Base-by-base conservation (phyloP, 1,284 basidiomycete genomes). In the Apiotrichum laibachii region DNA sequence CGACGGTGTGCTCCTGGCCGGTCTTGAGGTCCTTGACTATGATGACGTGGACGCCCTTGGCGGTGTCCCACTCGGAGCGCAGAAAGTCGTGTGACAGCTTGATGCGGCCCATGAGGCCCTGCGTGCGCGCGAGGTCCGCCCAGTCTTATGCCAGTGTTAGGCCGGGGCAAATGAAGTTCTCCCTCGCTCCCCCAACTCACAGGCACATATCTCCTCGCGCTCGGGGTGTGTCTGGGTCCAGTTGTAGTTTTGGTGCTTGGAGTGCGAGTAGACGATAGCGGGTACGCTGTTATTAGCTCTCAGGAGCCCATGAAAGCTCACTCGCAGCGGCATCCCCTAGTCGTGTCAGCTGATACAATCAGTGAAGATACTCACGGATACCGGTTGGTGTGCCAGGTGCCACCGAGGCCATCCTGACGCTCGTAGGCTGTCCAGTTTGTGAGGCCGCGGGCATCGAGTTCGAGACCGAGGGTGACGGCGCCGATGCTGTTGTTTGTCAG, bases 251-350 rank as follows among this genome's bases (percentile, higher is more conserved):
- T 44, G 55, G 62, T 50, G 53, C 19, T 48, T 49, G 43, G 62
- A 63, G 56, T 63, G 62, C n/a, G 43, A 52, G 58, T 63, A 63
- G 46, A 56, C 57, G 12, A 60, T 53, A 26, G 58, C 62, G 7
- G 55, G 45, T 35, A 63, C 58, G 50, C 53, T 54, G 22, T n/a
- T 12, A 19, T 19, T 18, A 50, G 16, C 11, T 13, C 19, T 21
- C 34, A 53, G 18, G 21, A 12, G 3, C 5, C n/a, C 4, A 6
- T 19, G 3, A 0, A 2, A 12, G 43, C 42, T 53, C 48, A 57
- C 19, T 72, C 71, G 68, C 69, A 72, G 44, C 71, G 69, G 57
- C 71, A 72, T 12, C 71, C 71, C 16, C 59, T 61, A n/a, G 56
- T 42, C 10, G 18, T 8, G 16, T 42, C 37, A 42, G 40, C 18